Evolutionary conservation across 176 grass and related monocot species (phyloP).

Genomic region (Tillandsia leiboldiana): DNA sequence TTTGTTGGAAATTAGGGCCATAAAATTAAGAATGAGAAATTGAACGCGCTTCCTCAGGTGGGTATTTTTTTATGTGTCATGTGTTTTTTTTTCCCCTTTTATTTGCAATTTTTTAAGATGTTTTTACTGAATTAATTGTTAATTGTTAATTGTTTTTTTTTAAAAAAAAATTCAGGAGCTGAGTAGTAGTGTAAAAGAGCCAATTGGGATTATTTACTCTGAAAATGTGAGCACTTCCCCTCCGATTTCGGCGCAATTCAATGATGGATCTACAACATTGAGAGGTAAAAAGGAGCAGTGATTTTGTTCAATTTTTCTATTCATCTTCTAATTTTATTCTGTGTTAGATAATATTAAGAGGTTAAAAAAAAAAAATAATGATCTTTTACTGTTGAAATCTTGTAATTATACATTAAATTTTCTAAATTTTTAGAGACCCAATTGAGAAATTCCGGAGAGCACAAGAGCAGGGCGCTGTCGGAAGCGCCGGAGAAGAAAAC

Average conservation of each 20-base stretch:
- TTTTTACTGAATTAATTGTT: conserved; percentile 1
- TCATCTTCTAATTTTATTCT: not conserved
- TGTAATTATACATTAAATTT: not conserved
- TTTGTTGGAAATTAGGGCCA: conserved; percentile 12
- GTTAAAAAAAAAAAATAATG: not conserved
- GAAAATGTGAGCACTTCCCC: conserved; percentile 21
- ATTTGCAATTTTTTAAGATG: not conserved
- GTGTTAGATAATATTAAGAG: not conserved
- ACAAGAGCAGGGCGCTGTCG: conserved; percentile 40
- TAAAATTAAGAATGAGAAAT: conserved; percentile 16
- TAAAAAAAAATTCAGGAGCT: conserved; percentile 27
- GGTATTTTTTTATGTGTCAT: not conserved
- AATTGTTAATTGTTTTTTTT: not conserved
- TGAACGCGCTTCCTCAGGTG: conserved; percentile 28
- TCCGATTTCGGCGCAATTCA: conserved; percentile 7
- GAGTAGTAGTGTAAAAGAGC: conserved; percentile 30
- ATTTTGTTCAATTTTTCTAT: conserved; percentile 9
- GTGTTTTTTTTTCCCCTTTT: not conserved
- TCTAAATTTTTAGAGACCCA: conserved; percentile 16
- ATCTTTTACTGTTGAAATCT: not conserved
- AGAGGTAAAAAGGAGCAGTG: conserved; percentile 4
- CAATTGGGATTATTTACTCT: conserved; percentile 23
- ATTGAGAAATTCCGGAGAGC: conserved; percentile 20
- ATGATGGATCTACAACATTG: conserved; percentile 11
- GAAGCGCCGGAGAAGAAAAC: conserved; percentile 19